Evolutionary conservation across 108 stramenopile species (phyloP).

Genomic region (Pseudonitzschia delicatissima): DNA sequence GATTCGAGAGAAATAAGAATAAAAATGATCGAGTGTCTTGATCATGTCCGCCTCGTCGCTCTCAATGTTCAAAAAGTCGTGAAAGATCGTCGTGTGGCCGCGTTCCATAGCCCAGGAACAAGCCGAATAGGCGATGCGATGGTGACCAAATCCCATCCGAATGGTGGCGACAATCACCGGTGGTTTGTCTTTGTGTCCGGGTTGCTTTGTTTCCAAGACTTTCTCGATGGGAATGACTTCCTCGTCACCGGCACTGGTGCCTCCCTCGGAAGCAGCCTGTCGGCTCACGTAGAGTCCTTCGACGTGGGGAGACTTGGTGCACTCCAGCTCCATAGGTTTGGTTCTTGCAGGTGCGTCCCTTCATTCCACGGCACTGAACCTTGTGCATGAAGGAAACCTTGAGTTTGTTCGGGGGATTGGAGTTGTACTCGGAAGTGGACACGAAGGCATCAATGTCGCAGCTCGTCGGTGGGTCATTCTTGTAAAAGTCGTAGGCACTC

Average conservation of each 20-base stretch:
- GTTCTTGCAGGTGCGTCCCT: conserved; percentile 21
- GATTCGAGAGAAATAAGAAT: conserved; percentile 72
- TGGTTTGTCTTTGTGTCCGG: conserved; percentile 30
- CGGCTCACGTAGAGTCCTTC: conserved; percentile 42
- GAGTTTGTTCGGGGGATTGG: conserved; percentile 36
- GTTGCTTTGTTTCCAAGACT: conserved; percentile 3
- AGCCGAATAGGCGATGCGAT: conserved; percentile 89
- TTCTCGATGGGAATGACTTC: conserved; percentile 7
- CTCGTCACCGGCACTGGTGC: conserved; percentile 5
- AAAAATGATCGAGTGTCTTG: conserved; percentile 72
- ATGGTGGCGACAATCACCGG: conserved; percentile 88
- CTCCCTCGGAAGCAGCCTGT: conserved; percentile 11
- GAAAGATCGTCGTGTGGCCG: conserved; percentile 66
- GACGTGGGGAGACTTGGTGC: conserved; percentile 31
- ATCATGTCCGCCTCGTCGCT: conserved; percentile 82
- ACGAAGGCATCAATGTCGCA: conserved; percentile 53
- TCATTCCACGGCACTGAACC: conserved; percentile 21
- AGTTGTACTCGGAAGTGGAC: not conserved
- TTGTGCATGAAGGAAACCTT: conserved; percentile 42
- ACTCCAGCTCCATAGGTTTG: conserved; percentile 34
- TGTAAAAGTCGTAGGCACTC: conserved; percentile 6
- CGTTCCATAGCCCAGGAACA: conserved; percentile 73
- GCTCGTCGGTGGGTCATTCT: conserved; percentile 16
- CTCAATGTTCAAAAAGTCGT: conserved; percentile 90
- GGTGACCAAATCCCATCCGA: conserved; percentile 95